A percentile compares a stretch with the other conserved stretches of the same genome.
These are phyloP conservation scores for Psilocybe azurescens DNA, from an alignment of 768 basidiomycete genomes.

Conservation along the genomic window DNA sequence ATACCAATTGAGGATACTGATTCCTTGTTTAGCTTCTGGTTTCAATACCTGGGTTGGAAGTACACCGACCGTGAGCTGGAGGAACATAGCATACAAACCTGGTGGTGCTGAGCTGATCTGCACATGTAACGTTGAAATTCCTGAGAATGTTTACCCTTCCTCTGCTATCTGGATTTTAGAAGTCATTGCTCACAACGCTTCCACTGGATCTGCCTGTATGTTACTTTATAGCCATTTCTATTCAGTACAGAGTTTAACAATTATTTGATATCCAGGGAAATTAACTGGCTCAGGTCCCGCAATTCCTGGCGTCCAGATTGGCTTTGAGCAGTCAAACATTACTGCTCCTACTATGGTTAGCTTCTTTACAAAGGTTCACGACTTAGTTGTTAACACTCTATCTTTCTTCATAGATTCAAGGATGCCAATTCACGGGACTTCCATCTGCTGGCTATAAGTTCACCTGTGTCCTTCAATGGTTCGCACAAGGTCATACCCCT, in stretches of 20 bases:
- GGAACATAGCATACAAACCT: neutral
- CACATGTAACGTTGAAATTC: neutral
- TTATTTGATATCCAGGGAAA: neutral
- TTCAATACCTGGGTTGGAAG: constrained; percentile 1
- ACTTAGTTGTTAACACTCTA: neutral
- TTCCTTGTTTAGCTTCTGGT: neutral
- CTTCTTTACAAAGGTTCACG: neutral
- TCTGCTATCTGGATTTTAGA: constrained; percentile 1
- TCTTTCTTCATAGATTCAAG: neutral
- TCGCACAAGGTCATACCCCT: neutral
- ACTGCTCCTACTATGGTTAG: neutral
- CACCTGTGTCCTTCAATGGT: constrained; percentile 2
- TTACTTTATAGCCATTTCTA: neutral
- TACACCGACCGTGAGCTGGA: neutral
- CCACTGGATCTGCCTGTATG: neutral
- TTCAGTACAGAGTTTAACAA: neutral
- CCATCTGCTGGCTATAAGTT: neutral
- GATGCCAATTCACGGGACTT: constrained; percentile 2
- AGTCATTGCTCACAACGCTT: neutral
- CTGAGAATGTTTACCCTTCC: neutral
- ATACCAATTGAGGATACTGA: too few species aligned
- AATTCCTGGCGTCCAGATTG: neutral
- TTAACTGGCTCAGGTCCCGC: neutral
- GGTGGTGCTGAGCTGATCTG: neutral
- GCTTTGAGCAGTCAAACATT: neutral